Evolutionary conservation across 2,329 filamentous ascomycete genomes (phyloP), one percentile per base, ranked within the genome.

Genomic region (Arthrobotrys musiformis): DNA sequence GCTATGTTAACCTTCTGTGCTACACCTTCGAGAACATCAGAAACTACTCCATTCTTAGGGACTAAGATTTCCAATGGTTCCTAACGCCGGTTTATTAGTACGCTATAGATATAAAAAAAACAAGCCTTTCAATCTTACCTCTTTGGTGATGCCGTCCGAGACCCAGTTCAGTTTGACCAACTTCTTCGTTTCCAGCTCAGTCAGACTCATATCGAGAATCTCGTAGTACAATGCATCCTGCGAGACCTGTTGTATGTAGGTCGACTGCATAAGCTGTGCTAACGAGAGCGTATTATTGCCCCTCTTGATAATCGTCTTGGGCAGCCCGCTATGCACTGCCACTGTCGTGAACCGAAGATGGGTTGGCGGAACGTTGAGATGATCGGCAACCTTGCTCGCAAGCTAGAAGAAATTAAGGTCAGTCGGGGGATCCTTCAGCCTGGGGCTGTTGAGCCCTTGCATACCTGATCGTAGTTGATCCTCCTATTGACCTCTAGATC

Each of bases 141-240:
- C 94, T 85, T 97, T 98, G 9, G 90, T 90, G 79, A 98, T 91
- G 48, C 95, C 95, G 79, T 99, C 95, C 44, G 91, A 92, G 52
- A 99, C 86, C 89, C 92, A 94, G 0, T 87, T 92, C 56, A 99
- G 85, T 83, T 92, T 94, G 79, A 98, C 85, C 70, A 86, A 89
- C 86, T 96, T 97, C 86, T 97, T 95, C 70, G 92, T 95, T 82
- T 99, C 95, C 48, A 97, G 87, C 83, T 99, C 96, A 24, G 92
- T 92, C 54, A 99, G 85, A 81, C 93, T 97, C 86, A 97, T 97
- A 79, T 99, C 95, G 44, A 99, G 85, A 28, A 98, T 89, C 83
- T 99, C 95, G 82, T 94, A 99, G 83, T 91, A 98, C 63, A 99
- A 86, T 0, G 91, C 89, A 83, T 98, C 94, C 19, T 88, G 88